A percentile compares a stretch with the other conserved stretches of the same genome.
phyloP scores from a whole-genome alignment of 2,329 filamentous ascomycete genomes.

The Talaromyces islandicus region DNA sequence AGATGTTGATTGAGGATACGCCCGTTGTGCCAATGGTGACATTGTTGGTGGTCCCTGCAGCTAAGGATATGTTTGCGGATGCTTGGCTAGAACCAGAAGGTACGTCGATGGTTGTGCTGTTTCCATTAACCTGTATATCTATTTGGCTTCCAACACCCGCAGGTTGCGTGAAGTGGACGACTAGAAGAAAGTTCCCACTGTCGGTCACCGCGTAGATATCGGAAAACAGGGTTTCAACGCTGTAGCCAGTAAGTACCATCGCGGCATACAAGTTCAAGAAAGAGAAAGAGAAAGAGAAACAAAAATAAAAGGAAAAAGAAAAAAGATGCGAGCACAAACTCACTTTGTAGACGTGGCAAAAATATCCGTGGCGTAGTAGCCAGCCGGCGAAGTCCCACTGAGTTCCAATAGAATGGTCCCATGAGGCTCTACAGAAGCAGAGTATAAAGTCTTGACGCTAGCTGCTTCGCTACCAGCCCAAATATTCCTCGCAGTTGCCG shows the following conservation, averaged over 20 bases:
- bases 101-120: background rate
- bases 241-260: background rate
- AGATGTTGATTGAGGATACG: slow-evolving; percentile 18
- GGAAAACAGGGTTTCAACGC: background rate
- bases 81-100: background rate
- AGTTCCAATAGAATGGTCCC: slow-evolving; percentile 28
- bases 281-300: too few relatives aligned
- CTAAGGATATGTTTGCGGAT: slow-evolving; percentile 13
- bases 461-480: slow-evolving; percentile 17
- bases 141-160: background rate
- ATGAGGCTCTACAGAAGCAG: slow-evolving; percentile 19
- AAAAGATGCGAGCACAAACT: background rate
- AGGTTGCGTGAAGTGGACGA: slow-evolving; percentile 13
- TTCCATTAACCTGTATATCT: background rate
- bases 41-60: slow-evolving; percentile 20
- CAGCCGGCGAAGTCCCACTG: slow-evolving; percentile 17
- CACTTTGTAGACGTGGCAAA: slow-evolving; percentile 17
- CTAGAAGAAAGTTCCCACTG: slow-evolving; percentile 19
- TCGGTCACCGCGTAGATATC: slow-evolving; percentile 24
- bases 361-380: slow-evolving; percentile 14
- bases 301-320: background rate
- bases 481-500: slow-evolving; percentile 25
- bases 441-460: slow-evolving; percentile 22
- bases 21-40: slow-evolving; percentile 16
- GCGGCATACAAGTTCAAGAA: too few relatives aligned